Evolutionary conservation across 768 basidiomycete genomes (phyloP).

Genomic region (Psilocybe cubensis): DNA sequence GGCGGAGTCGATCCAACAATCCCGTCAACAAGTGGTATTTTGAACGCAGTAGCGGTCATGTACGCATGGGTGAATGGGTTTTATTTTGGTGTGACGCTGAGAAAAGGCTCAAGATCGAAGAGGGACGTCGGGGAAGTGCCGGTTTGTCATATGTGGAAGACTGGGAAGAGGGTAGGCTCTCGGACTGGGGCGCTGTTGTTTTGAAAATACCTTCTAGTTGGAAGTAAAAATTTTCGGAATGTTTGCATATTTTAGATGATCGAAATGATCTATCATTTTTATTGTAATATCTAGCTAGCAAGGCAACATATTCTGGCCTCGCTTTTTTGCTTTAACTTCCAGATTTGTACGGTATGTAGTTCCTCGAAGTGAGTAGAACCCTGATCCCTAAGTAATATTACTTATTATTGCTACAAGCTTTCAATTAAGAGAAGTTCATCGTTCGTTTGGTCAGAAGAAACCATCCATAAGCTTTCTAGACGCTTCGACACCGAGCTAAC

Average conservation of each 20-base stretch:
- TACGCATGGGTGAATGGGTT: conserved; percentile 86
- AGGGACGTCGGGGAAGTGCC: conserved; percentile 62
- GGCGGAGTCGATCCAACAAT: conserved; percentile 92
- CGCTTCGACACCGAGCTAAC: conserved; percentile 89
- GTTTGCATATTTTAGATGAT: conserved; percentile 16
- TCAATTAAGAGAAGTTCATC: not conserved
- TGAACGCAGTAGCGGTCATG: conserved; percentile 90
- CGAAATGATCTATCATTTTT: conserved; percentile 10
- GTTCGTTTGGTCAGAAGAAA: conserved; percentile 47
- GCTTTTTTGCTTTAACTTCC: not conserved
- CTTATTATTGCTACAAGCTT: not conserved
- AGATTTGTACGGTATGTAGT: not conserved
- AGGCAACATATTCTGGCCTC: conserved; percentile 12
- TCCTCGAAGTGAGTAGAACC: not conserved
- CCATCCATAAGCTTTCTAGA: conserved; percentile 83
- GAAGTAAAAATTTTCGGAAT: conserved; percentile 42
- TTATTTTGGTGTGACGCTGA: conserved; percentile 99
- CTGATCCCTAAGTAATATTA: too few relatives aligned
- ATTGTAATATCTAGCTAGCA: conserved; percentile 18
- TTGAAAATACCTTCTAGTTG: conserved; percentile 80
- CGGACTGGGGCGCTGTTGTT: conserved; percentile 69
- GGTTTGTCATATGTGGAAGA: conserved; percentile 74
- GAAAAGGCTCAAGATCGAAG: conserved; percentile 74
- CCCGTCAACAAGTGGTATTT: conserved; percentile 99
- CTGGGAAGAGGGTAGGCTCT: conserved; percentile 76